Evolutionary conservation across 2,329 filamentous ascomycete genomes (phyloP), one percentile per base, ranked within the genome.

Genomic region (Acrocalymma vagum): DNA sequence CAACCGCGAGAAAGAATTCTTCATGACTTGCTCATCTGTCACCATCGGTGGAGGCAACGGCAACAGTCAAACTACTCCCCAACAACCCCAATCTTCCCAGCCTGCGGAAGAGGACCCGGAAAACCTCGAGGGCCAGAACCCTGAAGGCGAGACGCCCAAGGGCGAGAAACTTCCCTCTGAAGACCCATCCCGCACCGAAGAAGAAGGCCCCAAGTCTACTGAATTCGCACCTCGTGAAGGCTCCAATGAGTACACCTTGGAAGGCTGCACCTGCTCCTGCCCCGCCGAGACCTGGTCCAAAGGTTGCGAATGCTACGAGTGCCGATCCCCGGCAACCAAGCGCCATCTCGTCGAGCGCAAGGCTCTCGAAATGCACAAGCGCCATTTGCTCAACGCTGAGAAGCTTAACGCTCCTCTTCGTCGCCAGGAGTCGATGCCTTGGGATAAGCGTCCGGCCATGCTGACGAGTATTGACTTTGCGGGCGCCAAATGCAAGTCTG

Each of bases 1-100:
- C 29, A 78, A 78, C 37, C 70, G 75, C 17, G 74, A 77, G 54
- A 63, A 73, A 37, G 74, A 76, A 43, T 65, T 72, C 43, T 73
- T 71, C 47, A 72, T 72, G 68, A 72, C 71, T 37, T 78, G 75
- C 35, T 71, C 74, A 2, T 63, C 69, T 9, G 71, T 78, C 17
- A 69, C 67, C 6, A 77, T 78, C 40, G 60, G 58, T 6, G 56
- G 51, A 15, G 53, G 46, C 16, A 54, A 48, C 14, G 51, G 50
- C 9, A 48, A 53, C 30, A 50, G 45, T 18, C n/a, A n/a, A n/a
- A 48, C 36, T 28, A 39, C 45, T 14, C 52, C 51, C 17, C 17
- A 55, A 21, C 26, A 48, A 11, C 46, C 50, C 5, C 27, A 29
- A 28, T 40, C 38, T 11, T 15, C 31, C 14, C 17, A 42, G 27